Conservation (phyloP, 192 early-diverging fungal species). For the Podila clonocystis region DNA sequence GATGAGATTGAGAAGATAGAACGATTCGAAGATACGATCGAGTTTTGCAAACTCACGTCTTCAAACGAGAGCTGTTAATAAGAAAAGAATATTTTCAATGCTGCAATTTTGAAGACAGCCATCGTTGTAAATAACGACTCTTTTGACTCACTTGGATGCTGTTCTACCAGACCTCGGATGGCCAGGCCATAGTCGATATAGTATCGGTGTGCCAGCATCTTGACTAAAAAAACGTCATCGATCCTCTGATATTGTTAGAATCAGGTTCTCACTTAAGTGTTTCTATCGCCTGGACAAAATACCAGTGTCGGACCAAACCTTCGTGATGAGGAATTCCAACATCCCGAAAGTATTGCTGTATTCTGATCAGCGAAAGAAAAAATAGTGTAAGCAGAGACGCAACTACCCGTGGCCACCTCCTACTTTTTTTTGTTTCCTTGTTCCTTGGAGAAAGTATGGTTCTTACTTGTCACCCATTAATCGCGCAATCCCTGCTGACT, state of each 20-base stretch:
- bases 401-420: neutral
- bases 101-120: neutral
- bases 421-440: neutral
- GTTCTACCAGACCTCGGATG: conserved; percentile 73
- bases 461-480: conserved; percentile 64
- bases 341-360: conserved; percentile 66
- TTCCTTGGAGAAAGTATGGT: neutral
- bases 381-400: neutral
- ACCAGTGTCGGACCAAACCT: conserved; percentile 19
- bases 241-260: neutral
- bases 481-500: conserved; percentile 55
- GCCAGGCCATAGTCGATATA: conserved; percentile 77
- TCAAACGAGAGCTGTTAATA: neutral
- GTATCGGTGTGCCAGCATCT: conserved; percentile 65
- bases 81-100: neutral
- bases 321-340: conserved; percentile 67
- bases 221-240: conserved; percentile 17
- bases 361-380: conserved; percentile 30
- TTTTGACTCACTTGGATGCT: conserved; percentile 56
- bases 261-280: too few species aligned
- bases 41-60: neutral
- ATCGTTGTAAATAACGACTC: neutral
- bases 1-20: too few species aligned
- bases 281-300: neutral
- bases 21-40: neutral